A percentile compares a stretch with the other conserved stretches of the same genome.
phyloP scores from a whole-genome alignment of 148 eudicot genomes.

The Rhododendron ovatum region DNA sequence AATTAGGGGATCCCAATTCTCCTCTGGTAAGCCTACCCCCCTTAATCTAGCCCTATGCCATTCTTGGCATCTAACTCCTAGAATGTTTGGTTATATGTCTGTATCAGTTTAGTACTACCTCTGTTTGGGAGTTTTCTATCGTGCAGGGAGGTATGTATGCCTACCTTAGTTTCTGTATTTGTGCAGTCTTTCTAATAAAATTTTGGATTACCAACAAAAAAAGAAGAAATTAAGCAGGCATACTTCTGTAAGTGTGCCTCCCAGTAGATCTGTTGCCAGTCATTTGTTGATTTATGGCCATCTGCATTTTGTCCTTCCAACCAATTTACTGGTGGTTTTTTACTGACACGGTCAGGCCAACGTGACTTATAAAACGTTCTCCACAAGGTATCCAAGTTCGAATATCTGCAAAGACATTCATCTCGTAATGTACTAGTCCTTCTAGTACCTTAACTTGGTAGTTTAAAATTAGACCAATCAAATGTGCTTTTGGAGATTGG shows the following conservation, averaged over 20 bases:
- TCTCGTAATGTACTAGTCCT: background rate
- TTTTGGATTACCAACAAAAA: background rate
- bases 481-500: background rate
- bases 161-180: background rate
- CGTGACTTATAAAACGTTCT: slow-evolving; percentile 42
- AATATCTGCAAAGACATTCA: slow-evolving; percentile 35
- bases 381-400: slow-evolving; percentile 57
- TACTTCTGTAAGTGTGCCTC: slow-evolving; percentile 82
- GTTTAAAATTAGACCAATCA: background rate
- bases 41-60: background rate
- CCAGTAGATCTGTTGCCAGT: slow-evolving; percentile 85
- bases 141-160: background rate
- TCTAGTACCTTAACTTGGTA: background rate
- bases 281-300: slow-evolving; percentile 21
- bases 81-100: background rate
- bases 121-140: background rate
- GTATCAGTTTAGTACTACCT: background rate
- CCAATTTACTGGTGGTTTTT: slow-evolving; percentile 17
- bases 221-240: slow-evolving; percentile 9
- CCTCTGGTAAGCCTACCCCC: background rate
- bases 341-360: slow-evolving; percentile 44
- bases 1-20: background rate
- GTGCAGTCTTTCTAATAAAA: background rate
- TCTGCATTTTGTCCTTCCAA: slow-evolving; percentile 20
- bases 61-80: background rate